Evolutionary conservation across 2,329 filamentous ascomycete genomes (phyloP), one percentile per base, ranked within the genome.

Genomic region (Trichoderma breve): DNA sequence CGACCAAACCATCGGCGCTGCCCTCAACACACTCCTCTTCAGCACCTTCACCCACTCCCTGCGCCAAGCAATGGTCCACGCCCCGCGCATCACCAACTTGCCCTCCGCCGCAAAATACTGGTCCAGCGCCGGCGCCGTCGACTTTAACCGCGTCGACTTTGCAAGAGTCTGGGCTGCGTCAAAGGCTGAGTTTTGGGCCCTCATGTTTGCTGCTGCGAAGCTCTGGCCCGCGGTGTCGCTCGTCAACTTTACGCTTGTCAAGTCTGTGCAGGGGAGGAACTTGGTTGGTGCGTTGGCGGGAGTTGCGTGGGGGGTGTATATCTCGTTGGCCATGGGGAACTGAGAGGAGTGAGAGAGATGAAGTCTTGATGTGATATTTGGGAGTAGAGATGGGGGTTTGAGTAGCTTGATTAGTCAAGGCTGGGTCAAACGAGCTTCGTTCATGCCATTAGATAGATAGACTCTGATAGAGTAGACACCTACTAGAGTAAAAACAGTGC

Each of bases 301-400:
- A 6, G 85, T 95, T 28, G 86, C 84, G 15, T 95, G 93, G 93
- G 90, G 91, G 0, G 85, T 94, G 55, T 95, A 93, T 79, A 83
- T 95, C 81, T 93, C 91, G 78, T 82, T 94, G 77, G 81, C 89
- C 74, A 86, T 86, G 21, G 78, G 80, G 12, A 74, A 75, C 66
- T 82, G 73, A 76, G 28, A 36, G 26, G 63, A 53, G 14, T 12
- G 60, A 18, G n/a, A 8, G 0, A 30, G 26, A 18, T n/a, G 5
- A 15, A 39, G 0, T 1, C 11, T 18, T 43, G 34, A 32, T 36
- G 53, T 14, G 6, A 30, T 15, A 8, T 7, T 4, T 15, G 18
- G 5, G 26, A 34, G 15, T 8, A 34, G 28, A 53, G 21, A 14
- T 53, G 47, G 47, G n/a, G 21, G 9, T 57, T 57, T 18, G 26